phyloP scores from a whole-genome alignment of 371 early-diverging fungal genomes.

The Capillidium rhysosporum region DNA sequence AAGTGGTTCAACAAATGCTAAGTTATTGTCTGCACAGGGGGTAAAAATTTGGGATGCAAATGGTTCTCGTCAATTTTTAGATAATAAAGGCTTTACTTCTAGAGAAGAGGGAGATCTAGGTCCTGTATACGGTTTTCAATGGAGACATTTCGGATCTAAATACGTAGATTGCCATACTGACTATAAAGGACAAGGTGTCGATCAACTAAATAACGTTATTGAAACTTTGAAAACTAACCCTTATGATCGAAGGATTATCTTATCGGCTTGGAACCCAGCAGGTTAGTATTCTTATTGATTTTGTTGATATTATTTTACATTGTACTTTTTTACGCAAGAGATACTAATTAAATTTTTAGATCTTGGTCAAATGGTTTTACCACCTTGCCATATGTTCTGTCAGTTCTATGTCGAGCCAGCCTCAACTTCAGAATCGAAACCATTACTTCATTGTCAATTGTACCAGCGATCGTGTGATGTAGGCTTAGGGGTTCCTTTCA shows the following conservation, averaged over 20 bases:
- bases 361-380: slow-evolving; percentile 72
- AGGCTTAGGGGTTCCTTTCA: slow-evolving; percentile 99
- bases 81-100: slow-evolving; percentile 57
- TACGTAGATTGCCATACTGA: slow-evolving; percentile 75
- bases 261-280: slow-evolving; percentile 98
- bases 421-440: slow-evolving; percentile 12
- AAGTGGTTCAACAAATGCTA: slow-evolving; percentile 79
- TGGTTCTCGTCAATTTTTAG: slow-evolving; percentile 81
- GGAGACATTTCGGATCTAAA: slow-evolving; percentile 98
- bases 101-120: slow-evolving; percentile 91
- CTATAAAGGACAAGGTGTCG: slow-evolving; percentile 88
- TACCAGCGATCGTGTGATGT: slow-evolving; percentile 99
- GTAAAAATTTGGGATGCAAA: slow-evolving; percentile 98
- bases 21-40: slow-evolving; percentile 55
- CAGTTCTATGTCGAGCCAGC: slow-evolving; percentile 71
- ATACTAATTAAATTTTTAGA: slow-evolving; percentile 16
- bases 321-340: background rate
- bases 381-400: slow-evolving; percentile 92
- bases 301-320: background rate
- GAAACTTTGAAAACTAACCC: slow-evolving; percentile 68
- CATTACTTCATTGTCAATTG: slow-evolving; percentile 70
- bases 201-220: slow-evolving; percentile 88
- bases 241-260: slow-evolving; percentile 79
- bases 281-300: slow-evolving; percentile 22
- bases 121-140: slow-evolving; percentile 99